Evolutionary conservation across 176 grass and related monocot species (phyloP).

Genomic region (Eleusine indica): DNA sequence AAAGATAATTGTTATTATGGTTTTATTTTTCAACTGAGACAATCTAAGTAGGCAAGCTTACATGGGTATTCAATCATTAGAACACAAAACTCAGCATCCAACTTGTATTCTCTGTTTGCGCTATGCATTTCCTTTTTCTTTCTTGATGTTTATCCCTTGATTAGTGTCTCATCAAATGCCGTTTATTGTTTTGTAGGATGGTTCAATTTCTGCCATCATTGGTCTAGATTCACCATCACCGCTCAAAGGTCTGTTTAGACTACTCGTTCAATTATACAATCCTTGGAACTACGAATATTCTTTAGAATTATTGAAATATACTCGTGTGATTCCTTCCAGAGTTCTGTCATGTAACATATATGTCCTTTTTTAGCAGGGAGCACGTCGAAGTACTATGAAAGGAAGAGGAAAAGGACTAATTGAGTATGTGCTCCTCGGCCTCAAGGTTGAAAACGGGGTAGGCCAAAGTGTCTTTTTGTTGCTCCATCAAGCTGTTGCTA

Average conservation of each 20-base stretch:
- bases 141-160: neutral
- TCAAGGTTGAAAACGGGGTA: no score
- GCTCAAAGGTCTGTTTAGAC: slow-evolving; percentile 18
- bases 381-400: neutral
- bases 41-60: neutral
- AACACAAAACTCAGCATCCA: neutral
- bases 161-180: neutral
- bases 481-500: no score
- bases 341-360: neutral
- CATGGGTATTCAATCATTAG: neutral
- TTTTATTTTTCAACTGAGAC: neutral
- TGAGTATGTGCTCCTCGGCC: neutral
- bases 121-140: neutral
- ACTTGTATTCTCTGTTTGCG: neutral
- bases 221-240: neutral
- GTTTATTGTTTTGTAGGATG: slow-evolving; percentile 28
- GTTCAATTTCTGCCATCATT: slow-evolving; percentile 6
- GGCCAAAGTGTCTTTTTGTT: no score
- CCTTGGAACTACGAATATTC: neutral
- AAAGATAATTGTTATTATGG: neutral
- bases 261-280: neutral
- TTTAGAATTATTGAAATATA: neutral
- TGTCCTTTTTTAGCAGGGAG: slow-evolving; percentile 12
- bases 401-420: neutral
- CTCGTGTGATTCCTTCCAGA: neutral